Evolutionary conservation across 805 yeast genomes (phyloP), one percentile per base, ranked within the genome.

Genomic region (Maudiozyma saulgeensis): DNA sequence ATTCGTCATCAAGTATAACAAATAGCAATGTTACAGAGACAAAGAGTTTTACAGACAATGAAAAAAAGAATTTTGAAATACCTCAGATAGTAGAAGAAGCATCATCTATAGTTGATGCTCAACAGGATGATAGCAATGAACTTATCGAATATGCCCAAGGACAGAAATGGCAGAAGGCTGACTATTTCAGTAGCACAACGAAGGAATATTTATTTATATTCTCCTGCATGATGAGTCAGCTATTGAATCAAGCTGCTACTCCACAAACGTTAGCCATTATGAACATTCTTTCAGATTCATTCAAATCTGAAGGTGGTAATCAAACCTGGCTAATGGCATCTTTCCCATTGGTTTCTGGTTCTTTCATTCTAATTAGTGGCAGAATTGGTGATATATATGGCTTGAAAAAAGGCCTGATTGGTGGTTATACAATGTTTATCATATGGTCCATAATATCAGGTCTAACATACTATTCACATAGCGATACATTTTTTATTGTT

Each of bases 321-420:
- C 71, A 74, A 49, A 56, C 74, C 16, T 82, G 95, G 93, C 78
- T 80, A 59, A 74, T 80, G 72, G 88, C 89, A 1, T 76, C 87
- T 0, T 83, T 78, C 60, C 80, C 87, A 0, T 65, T 85, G 48
- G 79, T 87, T 0, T 78, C 83, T 5, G 91, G 91, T 12, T 82
- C 91, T 0, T 79, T 84, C 53, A 84, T 85, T 46, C 63, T 85
- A 37, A 69, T 81, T 4, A 75, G 84, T 37, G 93, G 93, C 8
- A 72, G 81, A 45, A 59, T 83, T 43, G 93, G 95, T 34, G 95
- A 85, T 58, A 68, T 84, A 12, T 79, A 77, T 55, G 93, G 93
- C 0, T 69, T 82, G 47, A 80, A 79, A 50, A 67, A 61, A 40
- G 64, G 79, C n/a, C 70, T 81, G 48, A 41, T 79, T 0, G 56